Evolutionary conservation across 208 protist species (phyloP).

Genomic region (Strigomonas culicis): DNA sequence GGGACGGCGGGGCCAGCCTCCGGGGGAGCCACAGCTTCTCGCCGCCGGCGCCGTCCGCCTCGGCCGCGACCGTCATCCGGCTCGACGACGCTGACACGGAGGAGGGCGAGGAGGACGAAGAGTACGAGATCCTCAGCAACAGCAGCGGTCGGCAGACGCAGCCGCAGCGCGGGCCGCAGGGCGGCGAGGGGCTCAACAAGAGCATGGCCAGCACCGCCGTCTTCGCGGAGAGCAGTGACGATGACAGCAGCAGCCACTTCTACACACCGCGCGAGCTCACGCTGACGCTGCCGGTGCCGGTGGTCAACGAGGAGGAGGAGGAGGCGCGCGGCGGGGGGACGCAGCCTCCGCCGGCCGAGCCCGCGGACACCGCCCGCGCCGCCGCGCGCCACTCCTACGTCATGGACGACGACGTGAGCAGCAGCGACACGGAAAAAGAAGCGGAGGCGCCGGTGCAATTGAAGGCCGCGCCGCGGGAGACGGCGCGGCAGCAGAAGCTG

Average conservation of each 20-base stretch:
- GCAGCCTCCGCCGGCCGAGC: no score
- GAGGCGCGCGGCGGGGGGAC: no score
- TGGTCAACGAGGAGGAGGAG: no score
- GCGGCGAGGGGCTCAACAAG: not conserved
- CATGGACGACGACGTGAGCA: not conserved
- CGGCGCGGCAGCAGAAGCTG: constrained; percentile 1
- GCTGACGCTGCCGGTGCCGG: no score
- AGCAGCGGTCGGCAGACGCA: not conserved
- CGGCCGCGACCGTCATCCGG: not conserved
- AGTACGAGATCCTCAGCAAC: constrained; percentile 26
- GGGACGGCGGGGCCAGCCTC: not conserved
- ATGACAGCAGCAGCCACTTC: not conserved
- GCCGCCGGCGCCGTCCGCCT: not conserved
- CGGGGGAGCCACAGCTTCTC: not conserved
- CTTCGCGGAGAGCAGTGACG: constrained; percentile 6
- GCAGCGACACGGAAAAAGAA: not conserved
- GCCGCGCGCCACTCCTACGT: no score
- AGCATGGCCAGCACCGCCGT: not conserved
- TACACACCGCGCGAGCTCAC: not conserved
- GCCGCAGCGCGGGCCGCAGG: constrained; percentile 10
- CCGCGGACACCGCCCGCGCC: no score
- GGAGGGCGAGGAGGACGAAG: not conserved
- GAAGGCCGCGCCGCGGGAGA: not conserved
- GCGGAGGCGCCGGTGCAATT: not conserved
- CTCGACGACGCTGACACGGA: not conserved